Evolutionary conservation across 768 basidiomycete species (phyloP), one percentile per base, ranked within the genome.

Genomic region (Leccinum olivaceopallidum): DNA sequence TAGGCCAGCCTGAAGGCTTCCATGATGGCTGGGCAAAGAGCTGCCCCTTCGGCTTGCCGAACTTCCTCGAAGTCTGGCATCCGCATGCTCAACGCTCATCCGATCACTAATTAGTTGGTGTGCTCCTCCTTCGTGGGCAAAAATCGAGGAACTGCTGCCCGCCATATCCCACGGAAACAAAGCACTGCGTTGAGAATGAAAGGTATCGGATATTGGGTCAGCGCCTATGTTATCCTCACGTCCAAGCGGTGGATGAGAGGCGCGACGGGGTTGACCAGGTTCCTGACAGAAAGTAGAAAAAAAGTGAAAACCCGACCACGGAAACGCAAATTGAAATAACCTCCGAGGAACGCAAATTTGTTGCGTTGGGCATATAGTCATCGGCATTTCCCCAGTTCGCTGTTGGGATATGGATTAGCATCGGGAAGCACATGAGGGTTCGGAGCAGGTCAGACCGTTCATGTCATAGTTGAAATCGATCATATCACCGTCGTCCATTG

Each of bases 91-190:
- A 32, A 87, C 65, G 63, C 79, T 80, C 47, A 80, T 67, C 51
- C 77, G 75, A 55, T 82, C 82, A 63, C 78, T 82, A 47, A 77
- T 78, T 53, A 71, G 66, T 36, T 60, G 56, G 7, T 65, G 70
- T 14, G 69, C 59, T 22, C 73, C 75, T 37, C 75, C 77, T 18
- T 68, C 74, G 3, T 60, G 79, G 26, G 73, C 82, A 34, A 67
- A 64, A 26, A 75, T 77, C 34, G 82, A 85, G 1, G 87, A 88
- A 55, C 86, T 89, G 44, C 77, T 79, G 2, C 86, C 88, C 5
- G 90, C 90, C 69, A 92, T 83, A 67, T 93, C 90, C 91, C 91
- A 94, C 6, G 92, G 91, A 69, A 92, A 92, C 32, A 92, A 69
- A 9, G 87, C 85, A 63, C 85, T 89, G 36, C 81, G 78, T 67